phyloP scores from a whole-genome alignment of 257 asterid species.

The Nicotiana otophora region DNA sequence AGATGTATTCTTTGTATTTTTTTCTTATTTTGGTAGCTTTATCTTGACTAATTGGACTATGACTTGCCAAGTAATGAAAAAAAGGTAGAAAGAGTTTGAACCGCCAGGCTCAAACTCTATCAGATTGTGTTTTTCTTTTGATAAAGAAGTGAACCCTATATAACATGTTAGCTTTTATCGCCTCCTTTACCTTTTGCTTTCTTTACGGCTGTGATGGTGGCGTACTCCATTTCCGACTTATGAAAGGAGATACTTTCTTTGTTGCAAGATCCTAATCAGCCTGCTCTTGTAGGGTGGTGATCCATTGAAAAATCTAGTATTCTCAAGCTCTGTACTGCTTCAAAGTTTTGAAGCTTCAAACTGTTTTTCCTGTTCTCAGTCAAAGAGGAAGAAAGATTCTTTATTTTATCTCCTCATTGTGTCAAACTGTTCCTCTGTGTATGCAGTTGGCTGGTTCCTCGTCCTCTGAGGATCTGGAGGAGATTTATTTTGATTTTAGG shows the following conservation, averaged over 20 bases:
- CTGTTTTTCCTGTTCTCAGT: neutral
- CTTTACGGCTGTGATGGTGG: too few relatives aligned
- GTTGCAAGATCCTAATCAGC: too few relatives aligned
- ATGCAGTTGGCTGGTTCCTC: constrained; percentile 70
- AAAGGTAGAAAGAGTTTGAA: neutral
- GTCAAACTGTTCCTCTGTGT: constrained; percentile 8
- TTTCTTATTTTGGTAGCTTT: neutral
- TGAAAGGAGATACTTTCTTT: too few relatives aligned
- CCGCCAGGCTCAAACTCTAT: neutral
- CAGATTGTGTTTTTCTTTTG: neutral
- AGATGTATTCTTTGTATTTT: neutral
- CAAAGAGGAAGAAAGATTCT: neutral
- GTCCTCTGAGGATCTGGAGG: constrained; percentile 46
- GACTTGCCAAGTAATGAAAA: neutral
- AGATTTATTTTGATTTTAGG: constrained; percentile 91
- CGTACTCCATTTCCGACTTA: too few relatives aligned
- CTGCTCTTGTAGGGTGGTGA: neutral
- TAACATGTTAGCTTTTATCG: too few relatives aligned
- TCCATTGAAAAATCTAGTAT: neutral
- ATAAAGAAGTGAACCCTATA: neutral
- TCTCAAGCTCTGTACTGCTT: neutral
- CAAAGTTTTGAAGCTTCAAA: neutral
- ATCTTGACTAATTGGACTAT: neutral
- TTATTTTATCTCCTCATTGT: neutral
- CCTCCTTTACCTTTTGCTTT: too few relatives aligned